Base-by-base conservation (phyloP, 2,329 filamentous ascomycete species). In the Fusarium albidum region DNA sequence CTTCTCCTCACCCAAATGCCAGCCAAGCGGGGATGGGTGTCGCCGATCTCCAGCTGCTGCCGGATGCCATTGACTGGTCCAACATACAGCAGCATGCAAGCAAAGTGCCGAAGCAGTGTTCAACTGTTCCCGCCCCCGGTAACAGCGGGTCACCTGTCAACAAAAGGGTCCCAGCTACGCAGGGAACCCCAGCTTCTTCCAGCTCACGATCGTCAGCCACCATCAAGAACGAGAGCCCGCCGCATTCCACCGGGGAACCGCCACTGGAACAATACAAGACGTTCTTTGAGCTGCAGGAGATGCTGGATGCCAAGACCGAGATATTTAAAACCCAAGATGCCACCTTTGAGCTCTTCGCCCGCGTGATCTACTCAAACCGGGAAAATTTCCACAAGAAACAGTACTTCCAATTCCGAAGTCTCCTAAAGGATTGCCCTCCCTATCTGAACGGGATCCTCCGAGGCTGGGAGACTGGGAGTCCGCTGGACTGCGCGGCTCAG, bases 221-320 rank as follows among this genome's bases (percentile, higher is more conserved):
- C 21, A 52, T 42, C 42, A 52, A 47, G 40, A 43, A 15, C 17
- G 33, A 38, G 21, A 31, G 13, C 11, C 35, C 37, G 15, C 12
- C 27, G 34, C 33, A 12, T 13, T 29, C 43, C 17, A 35, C 29
- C 13, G 27, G 41, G 12, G 35, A 58, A 14, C 37, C 46, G 39
- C 53, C 35, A 4, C 37, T 61, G 14, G 55, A 48, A n/a, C 64
- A 65, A 43, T 59, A 55, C 49, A 67, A 59, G 18, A 85, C 82
- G 1, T 89, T 86, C 65, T 90, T 90, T 61, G 79, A 85, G 21
- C 76, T 88, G 18, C 82, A 82, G 4, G 85, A 89, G 64, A 80
- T 88, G 50, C 73, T 85, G 39, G 74, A 74, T 13, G 77, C 80
- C 35, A 78, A 81, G 44, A 37, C 48, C 1, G 48, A 64, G 3